phyloP scores from a whole-genome alignment of 345 rosid genomes.

The Leavenworthia alabamica region DNA sequence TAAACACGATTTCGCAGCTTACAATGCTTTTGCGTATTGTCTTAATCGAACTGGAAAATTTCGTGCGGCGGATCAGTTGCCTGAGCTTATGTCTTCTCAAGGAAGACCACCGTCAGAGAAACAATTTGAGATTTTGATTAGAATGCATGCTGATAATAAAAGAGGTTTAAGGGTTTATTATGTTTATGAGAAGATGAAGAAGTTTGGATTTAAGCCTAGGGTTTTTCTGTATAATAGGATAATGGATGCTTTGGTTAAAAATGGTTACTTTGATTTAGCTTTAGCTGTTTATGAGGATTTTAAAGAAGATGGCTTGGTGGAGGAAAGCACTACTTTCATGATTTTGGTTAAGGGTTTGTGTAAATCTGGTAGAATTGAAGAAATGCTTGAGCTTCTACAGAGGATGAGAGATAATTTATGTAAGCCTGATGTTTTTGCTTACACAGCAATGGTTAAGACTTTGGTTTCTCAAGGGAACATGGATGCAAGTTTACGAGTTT shows the following conservation, averaged over 20 bases:
- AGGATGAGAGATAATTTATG: conserved; percentile 64
- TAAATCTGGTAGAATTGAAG: conserved; percentile 53
- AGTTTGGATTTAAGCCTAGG: conserved; percentile 60
- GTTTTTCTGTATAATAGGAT: conserved; percentile 71
- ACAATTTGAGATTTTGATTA: conserved; percentile 83
- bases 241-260: conserved; percentile 64
- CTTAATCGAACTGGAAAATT: conserved; percentile 50
- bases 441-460: conserved; percentile 65
- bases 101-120: conserved; percentile 75
- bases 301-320: conserved; percentile 55
- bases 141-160: conserved; percentile 81
- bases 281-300: conserved; percentile 80
- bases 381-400: conserved; percentile 54
- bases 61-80: conserved; percentile 86
- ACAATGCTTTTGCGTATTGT: conserved; percentile 87
- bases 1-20: conserved; percentile 61
- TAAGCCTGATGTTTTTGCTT: conserved; percentile 85
- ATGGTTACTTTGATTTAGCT: conserved; percentile 62
- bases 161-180: conserved; percentile 75
- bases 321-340: conserved; percentile 75
- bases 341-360: conserved; percentile 72
- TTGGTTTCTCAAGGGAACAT: conserved; percentile 57
- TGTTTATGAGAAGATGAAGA: conserved; percentile 87
- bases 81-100: conserved; percentile 79
- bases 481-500: conserved; percentile 65